These are phyloP conservation scores for Auxenochlorella protothecoides DNA, from an alignment of 139 green algal genomes.

Conservation along the genomic window DNA sequence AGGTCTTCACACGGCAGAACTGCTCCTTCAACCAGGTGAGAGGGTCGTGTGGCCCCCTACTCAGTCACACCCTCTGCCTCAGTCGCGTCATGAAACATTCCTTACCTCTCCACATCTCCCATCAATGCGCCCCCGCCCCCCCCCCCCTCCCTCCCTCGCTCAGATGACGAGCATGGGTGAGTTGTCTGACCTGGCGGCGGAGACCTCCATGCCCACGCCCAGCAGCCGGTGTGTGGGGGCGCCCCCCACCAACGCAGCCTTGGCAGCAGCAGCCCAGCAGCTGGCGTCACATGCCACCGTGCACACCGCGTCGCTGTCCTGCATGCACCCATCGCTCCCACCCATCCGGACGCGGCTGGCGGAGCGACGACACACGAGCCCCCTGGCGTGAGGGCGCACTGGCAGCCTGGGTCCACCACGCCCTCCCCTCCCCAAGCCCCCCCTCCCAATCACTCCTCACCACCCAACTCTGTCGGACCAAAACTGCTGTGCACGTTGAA, in stretches of 20 bases:
- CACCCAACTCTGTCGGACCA: no score
- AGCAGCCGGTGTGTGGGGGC: background rate
- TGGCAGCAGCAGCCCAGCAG: background rate
- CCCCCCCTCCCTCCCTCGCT: no score
- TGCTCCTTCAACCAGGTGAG: background rate
- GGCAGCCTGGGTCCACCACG: background rate
- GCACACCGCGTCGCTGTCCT: no score
- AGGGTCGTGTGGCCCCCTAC: no score
- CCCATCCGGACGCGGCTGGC: conserved; percentile 5
- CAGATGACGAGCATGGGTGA: conserved; percentile 2
- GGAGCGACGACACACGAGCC: background rate
- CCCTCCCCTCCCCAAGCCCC: no score
- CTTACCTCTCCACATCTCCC: background rate
- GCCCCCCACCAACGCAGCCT: background rate
- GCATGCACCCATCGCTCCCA: conserved; percentile 1
- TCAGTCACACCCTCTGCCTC: no score
- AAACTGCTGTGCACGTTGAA: background rate
- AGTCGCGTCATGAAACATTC: background rate
- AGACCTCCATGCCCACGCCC: background rate
- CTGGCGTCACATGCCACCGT: no score
- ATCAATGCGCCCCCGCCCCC: background rate
- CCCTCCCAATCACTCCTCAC: background rate
- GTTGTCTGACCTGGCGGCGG: conserved; percentile 5
- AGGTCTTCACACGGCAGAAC: conserved; percentile 11
- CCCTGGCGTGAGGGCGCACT: background rate